Evolutionary conservation across 768 basidiomycete genomes (phyloP).

Genomic region (Hypholoma fasciculare): DNA sequence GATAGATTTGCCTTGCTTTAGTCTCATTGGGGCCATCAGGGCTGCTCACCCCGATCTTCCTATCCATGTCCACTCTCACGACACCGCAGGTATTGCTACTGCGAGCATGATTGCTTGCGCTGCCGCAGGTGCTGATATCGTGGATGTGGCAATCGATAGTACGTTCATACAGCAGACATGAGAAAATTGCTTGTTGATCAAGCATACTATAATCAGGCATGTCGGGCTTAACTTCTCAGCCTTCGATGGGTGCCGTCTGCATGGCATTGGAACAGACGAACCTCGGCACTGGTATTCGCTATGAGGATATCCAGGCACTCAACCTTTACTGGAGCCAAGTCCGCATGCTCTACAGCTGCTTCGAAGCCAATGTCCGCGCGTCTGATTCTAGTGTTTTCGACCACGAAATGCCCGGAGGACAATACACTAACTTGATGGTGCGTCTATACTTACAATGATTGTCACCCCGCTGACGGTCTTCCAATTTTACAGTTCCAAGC

Average conservation of each 20-base stretch:
- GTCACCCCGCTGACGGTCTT: constrained; percentile 14
- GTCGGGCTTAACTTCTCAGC: constrained; percentile 98
- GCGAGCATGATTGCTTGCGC: constrained; percentile 98
- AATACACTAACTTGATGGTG: constrained; percentile 93
- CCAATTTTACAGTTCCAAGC: constrained; percentile 84
- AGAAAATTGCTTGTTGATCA: constrained; percentile 1
- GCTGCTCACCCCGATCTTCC: constrained; percentile 96
- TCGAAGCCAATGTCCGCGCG: constrained; percentile 97
- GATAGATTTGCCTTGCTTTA: constrained; percentile 26
- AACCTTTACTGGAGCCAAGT: constrained; percentile 99
- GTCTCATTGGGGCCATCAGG: constrained; percentile 92
- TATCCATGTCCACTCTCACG: constrained; percentile 99
- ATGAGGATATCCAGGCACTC: constrained; percentile 95
- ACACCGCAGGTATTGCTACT: constrained; percentile 96
- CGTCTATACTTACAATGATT: constrained; percentile 17
- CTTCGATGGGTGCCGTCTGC: constrained; percentile 97
- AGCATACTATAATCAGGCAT: constrained; percentile 61
- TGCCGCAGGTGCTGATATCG: constrained; percentile 95
- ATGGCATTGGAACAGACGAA: constrained; percentile 93
- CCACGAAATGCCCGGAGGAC: constrained; percentile 99
- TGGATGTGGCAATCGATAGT: constrained; percentile 99
- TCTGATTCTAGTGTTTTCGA: constrained; percentile 98
- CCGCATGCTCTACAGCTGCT: constrained; percentile 91
- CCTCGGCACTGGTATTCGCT: constrained; percentile 94
- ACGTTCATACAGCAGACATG: constrained; percentile 27